Percentiles rank a stretch among this genome's conserved stretches.
These are phyloP conservation scores for Candida boleticola DNA, from an alignment of 805 yeast genomes.

Conservation along the genomic window DNA sequence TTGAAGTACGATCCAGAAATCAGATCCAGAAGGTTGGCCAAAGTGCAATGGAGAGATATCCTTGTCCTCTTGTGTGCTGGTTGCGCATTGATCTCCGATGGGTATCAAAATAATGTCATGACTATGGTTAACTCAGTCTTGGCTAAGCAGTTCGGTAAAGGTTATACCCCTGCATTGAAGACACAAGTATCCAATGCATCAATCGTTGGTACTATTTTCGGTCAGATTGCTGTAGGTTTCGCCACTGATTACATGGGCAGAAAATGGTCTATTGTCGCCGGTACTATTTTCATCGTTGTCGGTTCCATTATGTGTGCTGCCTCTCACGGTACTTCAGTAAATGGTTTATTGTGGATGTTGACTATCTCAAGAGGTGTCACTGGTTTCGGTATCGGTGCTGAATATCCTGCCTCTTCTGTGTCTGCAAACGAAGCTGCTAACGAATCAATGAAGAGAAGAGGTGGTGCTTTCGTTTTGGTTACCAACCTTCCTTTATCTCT, in stretches of 20 bases:
- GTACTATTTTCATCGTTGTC: slow-evolving; percentile 57
- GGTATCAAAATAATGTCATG: slow-evolving; percentile 74
- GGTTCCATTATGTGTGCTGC: slow-evolving; percentile 71
- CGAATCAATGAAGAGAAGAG: slow-evolving; percentile 61
- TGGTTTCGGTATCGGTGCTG: slow-evolving; percentile 80
- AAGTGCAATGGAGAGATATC: slow-evolving; percentile 25
- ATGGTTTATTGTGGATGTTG: slow-evolving; percentile 78
- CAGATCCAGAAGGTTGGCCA: slow-evolving; percentile 27
- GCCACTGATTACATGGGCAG: slow-evolving; percentile 66
- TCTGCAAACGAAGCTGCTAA: slow-evolving; percentile 74
- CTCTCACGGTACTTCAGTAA: slow-evolving; percentile 55
- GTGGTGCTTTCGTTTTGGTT: slow-evolving; percentile 61
- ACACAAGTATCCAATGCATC: slow-evolving; percentile 70
- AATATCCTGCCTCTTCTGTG: slow-evolving; percentile 67
- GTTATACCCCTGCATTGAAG: slow-evolving; percentile 45
- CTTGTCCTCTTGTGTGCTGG: slow-evolving; percentile 63
- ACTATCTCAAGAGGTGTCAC: slow-evolving; percentile 70
- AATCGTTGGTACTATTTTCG: slow-evolving; percentile 66
- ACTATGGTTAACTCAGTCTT: slow-evolving; percentile 63
- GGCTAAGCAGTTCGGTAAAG: slow-evolving; percentile 43
- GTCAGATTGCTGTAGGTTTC: slow-evolving; percentile 62
- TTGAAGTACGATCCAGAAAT: slow-evolving; percentile 31
- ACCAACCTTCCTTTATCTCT: slow-evolving; percentile 72
- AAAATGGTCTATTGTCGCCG: slow-evolving; percentile 66
- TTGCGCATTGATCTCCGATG: slow-evolving; percentile 73